Evolutionary conservation across 208 protist species (phyloP), one percentile per base, ranked within the genome.

Genomic region (Trypanosomatidae sp.): DNA sequence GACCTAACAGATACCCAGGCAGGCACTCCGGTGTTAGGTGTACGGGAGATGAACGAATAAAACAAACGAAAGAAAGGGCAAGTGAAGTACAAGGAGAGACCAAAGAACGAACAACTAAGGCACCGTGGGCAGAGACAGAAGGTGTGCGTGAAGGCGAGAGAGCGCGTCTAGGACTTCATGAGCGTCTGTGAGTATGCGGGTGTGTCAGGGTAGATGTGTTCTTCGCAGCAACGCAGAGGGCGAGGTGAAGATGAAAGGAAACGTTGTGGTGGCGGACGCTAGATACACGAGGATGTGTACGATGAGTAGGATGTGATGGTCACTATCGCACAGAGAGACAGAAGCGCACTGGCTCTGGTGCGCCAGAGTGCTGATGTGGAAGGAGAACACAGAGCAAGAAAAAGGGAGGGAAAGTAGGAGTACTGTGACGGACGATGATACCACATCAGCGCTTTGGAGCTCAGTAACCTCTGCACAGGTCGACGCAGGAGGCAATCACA

Each of bases 361-460:
- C 50, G 25, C 22, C 17, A 22, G 50, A 25, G 50, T 25, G 22
- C 22, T 8, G 50, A n/a, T 15, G 50, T 55, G 50, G 6, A 25
- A 25, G 50, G 49, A 44, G 41, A 36, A 69, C 53, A 71, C 36
- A 76, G 28, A 71, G 70, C 71, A 73, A 74, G 70, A 64, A 66
- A 46, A 71, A 72, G 47, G 46, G 10, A 39, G 60, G 43, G 41
- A 69, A 55, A 13, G 50, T 10, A 28, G 50, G 5, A 28, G 50
- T 25, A 30, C 10, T 6, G 25, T 12, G 22, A 55, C 12, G 22
- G 22, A 55, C 22, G 25, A n/a, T 12, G 22, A 25, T 9, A 55
- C 2, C 50, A 55, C 50, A 55, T n/a, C 22, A 25, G 50, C 22
- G 3, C 50, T 55, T 55, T n/a, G 22, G 50, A 55, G 50, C 25